A percentile compares a stretch with the other conserved stretches of the same genome.
Evolutionary conservation across 2,329 filamentous ascomycete genomes (phyloP).

Genomic region (Tolypocladium amazonense): DNA sequence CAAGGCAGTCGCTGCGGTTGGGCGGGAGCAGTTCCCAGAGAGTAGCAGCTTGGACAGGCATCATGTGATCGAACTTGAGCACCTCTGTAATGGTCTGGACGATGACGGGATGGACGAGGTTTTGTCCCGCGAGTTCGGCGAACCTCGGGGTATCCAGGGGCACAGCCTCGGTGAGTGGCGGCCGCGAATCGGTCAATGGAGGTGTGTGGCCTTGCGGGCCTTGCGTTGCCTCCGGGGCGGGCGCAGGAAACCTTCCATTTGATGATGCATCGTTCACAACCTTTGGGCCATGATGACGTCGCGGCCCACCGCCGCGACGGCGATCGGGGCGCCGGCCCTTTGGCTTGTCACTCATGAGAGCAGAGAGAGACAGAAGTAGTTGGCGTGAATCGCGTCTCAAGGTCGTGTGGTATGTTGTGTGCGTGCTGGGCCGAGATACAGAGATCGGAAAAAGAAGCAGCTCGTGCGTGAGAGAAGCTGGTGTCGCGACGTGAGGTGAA

Average conservation of each 20-base stretch:
- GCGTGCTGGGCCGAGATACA: neutral
- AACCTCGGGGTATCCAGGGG: constrained; percentile 35
- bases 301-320: neutral
- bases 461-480: neutral
- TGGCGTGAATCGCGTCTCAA: neutral
- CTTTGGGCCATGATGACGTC: neutral
- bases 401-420: too few species aligned
- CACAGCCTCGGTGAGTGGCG: constrained; percentile 14
- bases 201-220: too few species aligned
- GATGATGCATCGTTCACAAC: neutral
- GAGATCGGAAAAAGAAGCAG: neutral
- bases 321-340: neutral
- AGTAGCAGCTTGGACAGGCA: constrained; percentile 43
- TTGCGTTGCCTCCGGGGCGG: neutral
- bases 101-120: constrained; percentile 33
- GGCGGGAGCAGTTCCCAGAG: constrained; percentile 36
- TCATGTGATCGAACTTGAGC: constrained; percentile 41
- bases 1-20: constrained; percentile 44
- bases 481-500: neutral
- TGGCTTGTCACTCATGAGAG: neutral
- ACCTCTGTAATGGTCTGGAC: constrained; percentile 37
- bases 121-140: constrained; percentile 28
- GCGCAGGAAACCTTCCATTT: neutral
- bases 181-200: neutral
- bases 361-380: neutral